Base-by-base conservation (phyloP, 164 flowering plant species). In the Chimonanthus praecox region DNA sequence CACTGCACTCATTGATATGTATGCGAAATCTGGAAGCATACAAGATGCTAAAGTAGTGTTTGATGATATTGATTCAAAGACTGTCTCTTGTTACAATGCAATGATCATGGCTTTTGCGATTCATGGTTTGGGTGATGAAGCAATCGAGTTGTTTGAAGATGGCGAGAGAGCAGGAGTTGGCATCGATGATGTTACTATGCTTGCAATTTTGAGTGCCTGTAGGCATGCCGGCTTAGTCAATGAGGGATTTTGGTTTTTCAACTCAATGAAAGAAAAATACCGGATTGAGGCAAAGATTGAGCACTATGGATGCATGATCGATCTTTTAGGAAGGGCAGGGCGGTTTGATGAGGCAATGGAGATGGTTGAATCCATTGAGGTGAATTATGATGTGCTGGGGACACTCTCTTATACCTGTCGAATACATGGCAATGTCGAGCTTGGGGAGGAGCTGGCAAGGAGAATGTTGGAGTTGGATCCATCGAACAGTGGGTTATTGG, bases 1-100 rank as follows among this genome's bases (percentile, higher is more conserved):
- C 44, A 88, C 87, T 72, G 86, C 97, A 9, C 78, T 93, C 83
- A 79, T 92, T 44, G 89, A 86, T 81, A 89, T 89, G 93, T 95
- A 95, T 73, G 84, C 90, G 2, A 90, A 86, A 81, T 90, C 90
- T 49, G 85, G 88, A 47, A 65, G 67, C 61, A 58, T 76, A 65
- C 16, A 10, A 54, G 67, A 58, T 13, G 78, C 78, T 47, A 20
- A 49, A 66, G 47, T 43, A 71, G 71, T 76, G 8, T 76, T 76
- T 47, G 67, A 66, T 51, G 64, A 49, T n/a, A 76, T 76, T 21
- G 54, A 7, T 15, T 44, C 3, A 8, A 76, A 71, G 71, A 61
- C 78, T 58, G 21, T 76, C 64, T 47, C 71, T 7, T 76, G 78
- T 71, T 76, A 71, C n/a, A 76, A 76, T 66, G 74, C 74, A 16